Conservation (phyloP, 371 early-diverging fungal species). For the Synchytrium microbalum region DNA sequence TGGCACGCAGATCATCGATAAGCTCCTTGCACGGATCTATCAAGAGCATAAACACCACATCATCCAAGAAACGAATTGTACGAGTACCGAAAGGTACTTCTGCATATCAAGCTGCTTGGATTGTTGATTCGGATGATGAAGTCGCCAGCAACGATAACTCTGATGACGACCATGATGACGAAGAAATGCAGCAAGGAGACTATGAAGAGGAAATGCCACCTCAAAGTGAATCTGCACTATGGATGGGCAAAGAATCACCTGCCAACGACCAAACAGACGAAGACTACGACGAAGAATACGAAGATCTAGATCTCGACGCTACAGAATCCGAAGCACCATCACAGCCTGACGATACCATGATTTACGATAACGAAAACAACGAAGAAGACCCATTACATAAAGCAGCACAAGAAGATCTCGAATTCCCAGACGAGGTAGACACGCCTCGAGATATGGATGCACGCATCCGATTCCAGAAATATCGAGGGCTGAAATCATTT, state of each 20-base stretch:
- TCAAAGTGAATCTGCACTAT: background rate
- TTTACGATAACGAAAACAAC: background rate
- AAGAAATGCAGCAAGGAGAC: constrained; percentile 27
- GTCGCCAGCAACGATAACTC: constrained; percentile 63
- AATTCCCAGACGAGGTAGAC: constrained; percentile 96
- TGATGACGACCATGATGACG: constrained; percentile 36
- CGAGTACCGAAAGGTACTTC: constrained; percentile 93
- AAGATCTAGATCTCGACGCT: constrained; percentile 58
- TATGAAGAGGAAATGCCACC: constrained; percentile 5
- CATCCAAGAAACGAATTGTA: constrained; percentile 31
- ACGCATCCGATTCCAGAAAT: constrained; percentile 70
- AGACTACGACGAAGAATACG: constrained; percentile 61
- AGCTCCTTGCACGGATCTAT: background rate
- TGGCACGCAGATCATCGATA: background rate
- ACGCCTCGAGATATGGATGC: constrained; percentile 81
- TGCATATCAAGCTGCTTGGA: constrained; percentile 95
- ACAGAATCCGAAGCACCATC: constrained; percentile 33
- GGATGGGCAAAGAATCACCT: background rate
- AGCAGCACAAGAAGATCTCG: constrained; percentile 60
- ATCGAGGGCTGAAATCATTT: constrained; percentile 89
- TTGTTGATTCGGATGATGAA: constrained; percentile 69
- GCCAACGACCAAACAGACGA: constrained; percentile 8
- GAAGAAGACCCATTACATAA: constrained; percentile 6
- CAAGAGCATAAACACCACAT: background rate
- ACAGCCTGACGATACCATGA: background rate